Evolutionary conservation across 495 filamentous ascomycete species (phyloP), one percentile per base, ranked within the genome.

Genomic region (Xylaria cubensis): DNA sequence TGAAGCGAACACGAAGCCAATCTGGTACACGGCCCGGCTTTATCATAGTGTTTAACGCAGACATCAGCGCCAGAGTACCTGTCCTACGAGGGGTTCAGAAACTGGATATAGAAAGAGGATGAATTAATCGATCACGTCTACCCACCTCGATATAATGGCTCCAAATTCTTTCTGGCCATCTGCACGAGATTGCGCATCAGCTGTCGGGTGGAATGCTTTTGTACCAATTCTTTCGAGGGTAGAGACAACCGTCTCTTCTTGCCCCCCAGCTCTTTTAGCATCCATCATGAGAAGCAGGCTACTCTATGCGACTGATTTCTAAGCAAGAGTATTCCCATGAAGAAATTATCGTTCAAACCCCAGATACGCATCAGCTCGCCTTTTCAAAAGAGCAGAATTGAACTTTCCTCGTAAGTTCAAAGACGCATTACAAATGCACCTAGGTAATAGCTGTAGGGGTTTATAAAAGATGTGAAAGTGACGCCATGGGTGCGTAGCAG

Each of bases 1-100:
- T 81, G 4, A 90, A 66, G 70, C 82, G 84, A 51, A 80, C 21
- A n/a, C 84, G 86, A 39, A 90, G 79, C 85, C 85, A 88, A 73
- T 76, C 75, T 29, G 83, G 82, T 7, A 81, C 78, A 34, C 81
- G 71, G 39, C 78, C 82, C 6, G 84, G 83, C 55, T 85, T 80
- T 15, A 86, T 80, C 42, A 89, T 75, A 34, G 81, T 77, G 70
- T 82, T 88, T 56, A 88, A 73, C 21, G 83, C 81, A 36, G 78
- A 82, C 67, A 89, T 79, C 13, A 87, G 73, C 19, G 78, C 72
- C 29, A 83, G 74, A 5, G 83, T 86, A 62, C 79, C 81, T 44
- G 81, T 84, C 44, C 84, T 88, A 72, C 4, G 53, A 64, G 46
- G 12, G 42, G 67, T 77, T 85, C 53, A 83, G 82, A 80, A 48